Base-by-base conservation (phyloP, 116 monocot species). In the Posidonia oceanica region DNA sequence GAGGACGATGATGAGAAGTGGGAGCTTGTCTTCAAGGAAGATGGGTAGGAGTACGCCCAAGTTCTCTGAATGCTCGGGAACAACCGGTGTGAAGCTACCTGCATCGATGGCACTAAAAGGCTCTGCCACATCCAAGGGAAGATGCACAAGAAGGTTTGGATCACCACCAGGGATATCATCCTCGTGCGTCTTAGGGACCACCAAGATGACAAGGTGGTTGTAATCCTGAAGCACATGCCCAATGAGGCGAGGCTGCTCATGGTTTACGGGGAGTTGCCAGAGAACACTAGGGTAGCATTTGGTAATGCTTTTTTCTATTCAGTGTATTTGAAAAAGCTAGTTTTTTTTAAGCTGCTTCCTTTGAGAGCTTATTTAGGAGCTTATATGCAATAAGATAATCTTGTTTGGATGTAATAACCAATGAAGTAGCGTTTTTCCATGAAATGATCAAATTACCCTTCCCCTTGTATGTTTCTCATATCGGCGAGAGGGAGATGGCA, bases 11-110 rank as follows among this genome's bases (percentile, higher is more conserved):
- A 77, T 29, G 77, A 71, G 71, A 77, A 80, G 72, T 74, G 80
- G 17, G 83, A 86, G 75, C 80, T 86, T 17, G 83, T 86, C 39
- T 86, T 83, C 80, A 86, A 83, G 83, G 86, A 78, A 41, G 83
- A 83, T 72, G 83, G 86, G 13, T 80, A 86, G 77, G 86, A 86
- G 39, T 83, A 86, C 69, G 86, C 80, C 54, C 82, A 86, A 74
- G 77, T 83, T n/a, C 76, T 77, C 17, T 79, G 80, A 14, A 86
- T 86, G 83, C 77, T 83, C 61, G 86, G 83, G 13, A 86, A 86
- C 69, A 83, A 83, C 12, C 69, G 81, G n/a, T 81, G 81, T 57
- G 81, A 81, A 58, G 73, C 77, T 16, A 62, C 70, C 63, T 81
- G 77, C 69, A 81, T 81, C 70, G 77, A 81, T 44, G 77, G 81